Percentiles rank a stretch among this genome's conserved stretches.
These are phyloP conservation scores for Paramarasmius palmivorus DNA, from an alignment of 1,284 basidiomycete species.

Conservation along the genomic window DNA sequence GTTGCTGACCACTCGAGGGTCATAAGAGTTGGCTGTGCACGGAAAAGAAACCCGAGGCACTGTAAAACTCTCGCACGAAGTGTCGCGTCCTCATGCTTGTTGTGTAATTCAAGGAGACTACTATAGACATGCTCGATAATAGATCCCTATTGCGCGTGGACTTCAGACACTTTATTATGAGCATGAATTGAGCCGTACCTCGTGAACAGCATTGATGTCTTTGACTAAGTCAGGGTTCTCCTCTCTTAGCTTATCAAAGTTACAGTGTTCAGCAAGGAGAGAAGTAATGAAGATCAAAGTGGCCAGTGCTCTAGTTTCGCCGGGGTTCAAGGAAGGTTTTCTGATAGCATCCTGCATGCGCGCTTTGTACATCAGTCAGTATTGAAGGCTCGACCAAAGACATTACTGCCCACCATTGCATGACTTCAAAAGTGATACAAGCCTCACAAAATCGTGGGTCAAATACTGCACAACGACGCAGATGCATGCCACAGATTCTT, in stretches of 20 bases:
- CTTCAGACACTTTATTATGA: no score
- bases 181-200: no score
- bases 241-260: conserved; percentile 77
- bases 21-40: conserved; percentile 90
- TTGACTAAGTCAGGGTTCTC: conserved; percentile 58
- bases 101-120: conserved; percentile 70
- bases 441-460: conserved; percentile 80
- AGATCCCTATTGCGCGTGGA: no score
- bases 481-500: conserved; percentile 91
- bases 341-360: conserved; percentile 59
- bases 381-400: conserved; percentile 22
- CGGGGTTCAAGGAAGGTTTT: conserved; percentile 29
- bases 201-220: conserved; percentile 63
- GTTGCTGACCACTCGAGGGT: conserved; percentile 71
- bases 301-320: conserved; percentile 43
- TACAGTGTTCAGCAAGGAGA: conserved; percentile 84
- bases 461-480: conserved; percentile 83
- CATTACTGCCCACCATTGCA: conserved; percentile 79
- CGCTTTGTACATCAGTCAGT: conserved; percentile 23
- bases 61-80: conserved; percentile 72
- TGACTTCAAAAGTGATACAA: conserved; percentile 79
- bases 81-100: conserved; percentile 53
- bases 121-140: conserved; percentile 84
- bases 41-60: conserved; percentile 89
- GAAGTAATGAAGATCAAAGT: conserved; percentile 83